Base-by-base conservation (phyloP, 2,329 filamentous ascomycete genomes). In the Botrytis elliptica region DNA sequence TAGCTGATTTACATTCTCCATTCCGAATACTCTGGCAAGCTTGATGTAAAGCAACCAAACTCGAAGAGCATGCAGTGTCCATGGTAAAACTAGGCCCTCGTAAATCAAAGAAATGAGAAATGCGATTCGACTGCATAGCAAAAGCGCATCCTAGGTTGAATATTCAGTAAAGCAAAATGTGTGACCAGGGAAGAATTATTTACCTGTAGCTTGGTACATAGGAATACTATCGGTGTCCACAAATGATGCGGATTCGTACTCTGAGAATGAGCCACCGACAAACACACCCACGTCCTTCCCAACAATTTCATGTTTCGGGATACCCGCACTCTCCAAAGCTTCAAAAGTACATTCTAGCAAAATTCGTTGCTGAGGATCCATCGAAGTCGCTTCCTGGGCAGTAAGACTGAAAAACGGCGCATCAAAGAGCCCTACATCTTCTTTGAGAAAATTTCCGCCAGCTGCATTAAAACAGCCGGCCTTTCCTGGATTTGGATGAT, bases 201-300 rank as follows among this genome's bases (percentile, higher is more conserved):
- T 73, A 12, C 87, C 87, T 0, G 86, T 88, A 10, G 87, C 86
- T 59, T 86, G 85, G 79, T 88, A 86, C 72, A 85, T 79, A 0
- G 86, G 86, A 55, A 85, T 83, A 77, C 83, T 85, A 67, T 87
- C 85, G 4, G 84, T 83, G 75, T 88, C 87, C 10, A 74, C 65
- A 44, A 78, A 79, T n/a, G 63, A 72, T 67, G 55, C 49, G 22
- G 70, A 72, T 57, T 72, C 70, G 44, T 72, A 72, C 44, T 72
- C 70, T 20, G 70, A 72, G 33, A 72, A 72, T 36, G 70, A 72
- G n/a, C 78, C n/a, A 77, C 79, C 36, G 73, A 67, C 12, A 70
- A 72, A 72, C 74, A 22, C 79, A 76, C 64, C 74, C 55, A 42
- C 80, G 68, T 29, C 73, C 70, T 49, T 78, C 75, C 33, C 78